These are phyloP conservation scores for Metschnikowia hibisci DNA, from an alignment of 805 yeast species.

Conservation along the genomic window DNA sequence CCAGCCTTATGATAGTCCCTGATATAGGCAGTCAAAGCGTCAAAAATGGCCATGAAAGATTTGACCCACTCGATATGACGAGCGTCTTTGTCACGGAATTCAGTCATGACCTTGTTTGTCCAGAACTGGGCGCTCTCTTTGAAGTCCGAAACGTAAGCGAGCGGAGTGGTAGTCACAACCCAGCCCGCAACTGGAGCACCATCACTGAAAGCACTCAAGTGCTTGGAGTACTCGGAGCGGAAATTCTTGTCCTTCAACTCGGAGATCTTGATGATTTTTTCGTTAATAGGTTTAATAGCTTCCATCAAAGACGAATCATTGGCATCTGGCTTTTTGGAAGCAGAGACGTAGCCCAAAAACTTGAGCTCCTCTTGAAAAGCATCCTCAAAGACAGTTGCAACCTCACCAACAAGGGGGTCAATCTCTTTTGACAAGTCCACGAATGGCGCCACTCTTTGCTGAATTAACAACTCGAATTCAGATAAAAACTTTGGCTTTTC, in stretches of 20 bases:
- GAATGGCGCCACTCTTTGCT: conserved; percentile 56
- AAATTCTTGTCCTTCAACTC: conserved; percentile 74
- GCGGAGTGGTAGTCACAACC: conserved; percentile 76
- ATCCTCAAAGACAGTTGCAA: conserved; percentile 43
- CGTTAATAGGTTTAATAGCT: conserved; percentile 66
- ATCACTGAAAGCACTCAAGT: conserved; percentile 80
- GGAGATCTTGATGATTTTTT: conserved; percentile 52
- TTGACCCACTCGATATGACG: conserved; percentile 81
- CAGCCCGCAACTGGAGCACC: conserved; percentile 90
- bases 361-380: conserved; percentile 59
- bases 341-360: conserved; percentile 56
- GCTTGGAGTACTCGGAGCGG: conserved; percentile 58
- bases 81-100: conserved; percentile 66
- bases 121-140: conserved; percentile 92
- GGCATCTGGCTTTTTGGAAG: conserved; percentile 62
- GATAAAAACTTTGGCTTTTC: conserved; percentile 41
- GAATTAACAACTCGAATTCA: conserved; percentile 54
- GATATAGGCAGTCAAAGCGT: conserved; percentile 65
- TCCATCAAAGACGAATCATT: conserved; percentile 51
- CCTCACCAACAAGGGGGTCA: conserved; percentile 56
- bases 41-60: conserved; percentile 57
- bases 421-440: conserved; percentile 48
- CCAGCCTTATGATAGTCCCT: conserved; percentile 82
- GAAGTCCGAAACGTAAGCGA: conserved; percentile 71
- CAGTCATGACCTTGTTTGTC: conserved; percentile 87